These are phyloP conservation scores for Penicillium sclerotigenum DNA, from an alignment of 2,329 filamentous ascomycete species.

Conservation along the genomic window DNA sequence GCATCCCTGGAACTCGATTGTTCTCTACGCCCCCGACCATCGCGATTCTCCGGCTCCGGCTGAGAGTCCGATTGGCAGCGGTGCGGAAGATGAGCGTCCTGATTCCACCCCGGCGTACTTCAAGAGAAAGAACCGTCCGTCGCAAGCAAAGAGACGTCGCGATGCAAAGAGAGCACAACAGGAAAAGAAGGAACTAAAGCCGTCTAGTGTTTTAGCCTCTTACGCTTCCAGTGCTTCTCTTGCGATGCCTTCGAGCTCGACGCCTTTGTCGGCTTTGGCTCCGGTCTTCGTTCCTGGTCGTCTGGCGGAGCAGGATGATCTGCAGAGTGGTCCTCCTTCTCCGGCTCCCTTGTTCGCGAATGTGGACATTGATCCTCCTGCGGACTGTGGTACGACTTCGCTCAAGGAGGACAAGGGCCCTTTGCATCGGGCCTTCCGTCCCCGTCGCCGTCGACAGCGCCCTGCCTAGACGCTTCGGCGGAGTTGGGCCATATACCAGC, in stretches of 20 bases:
- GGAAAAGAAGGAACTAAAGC: neutral
- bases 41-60: neutral
- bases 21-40: neutral
- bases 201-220: neutral
- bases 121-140: neutral
- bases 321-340: slow-evolving; percentile 1
- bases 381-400: neutral
- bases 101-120: neutral
- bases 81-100: neutral
- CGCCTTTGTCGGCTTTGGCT: slow-evolving; percentile 1
- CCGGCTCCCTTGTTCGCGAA: neutral
- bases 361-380: neutral
- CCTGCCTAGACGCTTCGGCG: neutral
- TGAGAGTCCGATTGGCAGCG: neutral
- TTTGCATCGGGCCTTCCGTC: neutral
- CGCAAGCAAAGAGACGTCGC: neutral
- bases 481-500: neutral
- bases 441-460: neutral
- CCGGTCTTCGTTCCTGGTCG: neutral
- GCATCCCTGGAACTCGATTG: neutral
- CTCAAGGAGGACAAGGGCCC: neutral
- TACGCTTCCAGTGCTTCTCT: slow-evolving; percentile 1
- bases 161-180: neutral
- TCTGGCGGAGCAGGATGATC: neutral
- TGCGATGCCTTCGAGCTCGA: neutral